Evolutionary conservation across 768 basidiomycete genomes (phyloP), one percentile per base, ranked within the genome.

Genomic region (Chalciporus pseudorubinellus): DNA sequence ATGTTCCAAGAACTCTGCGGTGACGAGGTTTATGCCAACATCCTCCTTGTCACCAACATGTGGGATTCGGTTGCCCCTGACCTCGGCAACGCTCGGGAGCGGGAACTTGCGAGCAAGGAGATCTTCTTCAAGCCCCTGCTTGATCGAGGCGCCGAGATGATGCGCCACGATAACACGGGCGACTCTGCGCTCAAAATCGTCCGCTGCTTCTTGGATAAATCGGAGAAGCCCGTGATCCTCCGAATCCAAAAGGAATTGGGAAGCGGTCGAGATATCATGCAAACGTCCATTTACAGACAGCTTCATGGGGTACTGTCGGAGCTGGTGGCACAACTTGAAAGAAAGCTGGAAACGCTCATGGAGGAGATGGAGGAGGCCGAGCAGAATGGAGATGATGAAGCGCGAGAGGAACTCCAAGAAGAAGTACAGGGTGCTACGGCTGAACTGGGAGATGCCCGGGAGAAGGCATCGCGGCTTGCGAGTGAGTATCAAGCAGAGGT

Each of bases 241-340:
- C 74, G 72, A 19, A 81, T 85, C 44, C 83, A 84, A 56, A 60
- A 61, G n/a, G 82, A 85, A 58, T 66, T 83, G 3, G 74, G 74
- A 33, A 66, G 73, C 20, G 67, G 72, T 5, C 69, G 72, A 47
- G 70, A 76, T 39, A 73, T 84, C 36, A 67, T 74, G 22, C 69
- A 83, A 51, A 82, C 83, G 0, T 67, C 70, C 4, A 81, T 81
- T 1, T 82, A 77, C n/a, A 71, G 59, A 39, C 82, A 81, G 52
- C 69, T 85, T 4, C 71, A 72, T 44, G 70, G 72, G 22, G 76
- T 80, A n/a, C 66, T 81, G 8, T 68, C 70, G 53, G 75, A 75
- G 42, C 72, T 78, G 48, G 70, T 74, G 13, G 55, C 69, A 51
- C 70, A 72, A 39, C 74, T 78, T 50, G 64, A 74, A 47, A 62